Percentiles rank a stretch among this genome's conserved stretches.
Evolutionary conservation across 306 rosid species (phyloP).

Genomic region (Cicer bijugum): DNA sequence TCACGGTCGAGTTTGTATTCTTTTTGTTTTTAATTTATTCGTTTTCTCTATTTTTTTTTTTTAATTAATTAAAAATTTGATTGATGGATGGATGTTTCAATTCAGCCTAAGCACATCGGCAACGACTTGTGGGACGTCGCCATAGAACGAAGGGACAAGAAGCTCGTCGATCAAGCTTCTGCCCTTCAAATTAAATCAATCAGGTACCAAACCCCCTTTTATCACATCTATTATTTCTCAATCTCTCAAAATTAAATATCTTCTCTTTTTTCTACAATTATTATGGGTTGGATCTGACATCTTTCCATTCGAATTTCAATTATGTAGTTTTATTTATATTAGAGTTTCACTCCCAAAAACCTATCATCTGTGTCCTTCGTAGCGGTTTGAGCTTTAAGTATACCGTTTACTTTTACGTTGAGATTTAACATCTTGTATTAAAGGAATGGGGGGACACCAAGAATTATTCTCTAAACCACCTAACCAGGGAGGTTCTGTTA

Average conservation of each 20-base stretch:
- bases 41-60: not conserved
- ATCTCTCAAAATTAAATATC: too few relatives aligned
- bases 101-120: conserved; percentile 90
- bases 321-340: not conserved
- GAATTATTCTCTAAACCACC: not conserved
- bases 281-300: not conserved
- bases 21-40: not conserved
- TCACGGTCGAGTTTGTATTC: conserved; percentile 73
- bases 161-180: conserved; percentile 64
- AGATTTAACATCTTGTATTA: not conserved
- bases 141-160: conserved; percentile 96
- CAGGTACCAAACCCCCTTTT: not conserved
- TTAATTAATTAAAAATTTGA: not conserved
- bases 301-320: not conserved
- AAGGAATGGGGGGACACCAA: not conserved
- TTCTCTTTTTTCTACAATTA: too few relatives aligned
- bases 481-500: not conserved
- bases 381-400: too few relatives aligned
- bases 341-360: not conserved
- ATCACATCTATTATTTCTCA: too few relatives aligned
- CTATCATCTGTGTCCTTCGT: not conserved
- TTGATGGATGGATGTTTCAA: not conserved
- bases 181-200: conserved; percentile 47
- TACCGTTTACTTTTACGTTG: not conserved
- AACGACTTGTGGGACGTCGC: conserved; percentile 96